Base-by-base conservation (phyloP, 148 eudicot species). In the Camellia granthamiana region DNA sequence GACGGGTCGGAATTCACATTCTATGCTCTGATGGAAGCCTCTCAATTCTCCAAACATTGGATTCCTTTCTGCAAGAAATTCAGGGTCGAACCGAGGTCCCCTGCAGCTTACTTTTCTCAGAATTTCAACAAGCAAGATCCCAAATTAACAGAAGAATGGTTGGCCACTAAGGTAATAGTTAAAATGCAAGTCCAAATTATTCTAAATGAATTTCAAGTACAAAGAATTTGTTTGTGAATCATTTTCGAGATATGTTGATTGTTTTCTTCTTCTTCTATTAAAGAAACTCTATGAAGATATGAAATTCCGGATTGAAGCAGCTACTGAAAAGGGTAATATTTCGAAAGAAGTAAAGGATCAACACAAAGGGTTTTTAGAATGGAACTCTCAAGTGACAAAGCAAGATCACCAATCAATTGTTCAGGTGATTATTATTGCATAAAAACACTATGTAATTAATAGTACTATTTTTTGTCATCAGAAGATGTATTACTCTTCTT, bases 331-430 rank as follows among this genome's bases (percentile, higher is more conserved):
- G 56, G 83, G 84, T 51, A 66, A 30, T 49, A 74, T 88, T 51
- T 30, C 88, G 11, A 59, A 79, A 47, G 86, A 88, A 7, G 55
- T 74, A 43, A 79, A 52, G 75, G 78, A 69, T 52, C 76, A 85
- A 63, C 90, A 88, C 78, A 81, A 82, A 81, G 90, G 90, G n/a
- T 88, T 88, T 56, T 69, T 77, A 15, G 86, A 88, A 54, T 88
- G 90, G 90, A 85, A 68, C 60, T 77, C 82, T 52, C 44, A 67
- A 47, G 77, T 85, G 67, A 74, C 86, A 19, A 85, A 88, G 77
- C 81, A 88, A 18, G 82, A 88, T 81, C 88, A 88, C 47, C 88
- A 85, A 6, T 76, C 90, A 13, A 88, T 88, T 47, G 88, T 88
- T 77, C 23, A 23, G 23, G 23, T 23, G 23, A 23, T 23, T 23